Evolutionary conservation across 1,284 basidiomycete species (phyloP), one percentile per base, ranked within the genome.

Genomic region (Trametes sp.): DNA sequence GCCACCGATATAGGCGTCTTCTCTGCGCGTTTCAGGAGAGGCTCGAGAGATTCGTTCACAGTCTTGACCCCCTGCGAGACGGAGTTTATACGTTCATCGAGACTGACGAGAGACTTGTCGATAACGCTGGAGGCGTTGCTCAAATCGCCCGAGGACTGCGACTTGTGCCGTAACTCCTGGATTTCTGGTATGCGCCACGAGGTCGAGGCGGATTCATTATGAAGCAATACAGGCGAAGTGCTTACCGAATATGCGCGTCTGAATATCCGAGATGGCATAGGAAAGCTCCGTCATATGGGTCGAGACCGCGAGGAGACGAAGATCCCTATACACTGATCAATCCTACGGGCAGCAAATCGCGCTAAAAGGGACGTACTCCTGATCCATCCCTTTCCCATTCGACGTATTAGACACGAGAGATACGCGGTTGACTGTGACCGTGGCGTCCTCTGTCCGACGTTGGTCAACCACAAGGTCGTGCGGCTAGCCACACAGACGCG

Each of bases 201-300:
- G 48, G 46, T 52, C 36, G 24, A 23, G 24, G 29, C 9, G 10
- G 11, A 24, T 38, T 33, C 50, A 62, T 44, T 41, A n/a, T n/a
- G n/a, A 35, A 57, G n/a, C 53, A 54, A 31, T 58, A 35, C 51
- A 26, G 55, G 45, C 36, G 31, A 50, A 59, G 57, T 64, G 65
- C 84, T 64, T 74, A 93, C 92, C 92, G 71, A 94, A 94, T 73
- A 94, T 93, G 72, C 92, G 88, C 59, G 92, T 92, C 75, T 94
- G 91, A 42, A 94, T 92, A 75, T 94, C 92, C 29, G 91, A 92
- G 65, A 94, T 88, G 69, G 84, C 85, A 73, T 92, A 94, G 5
- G 89, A 90, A 45, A 93, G 82, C 73, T 94, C 92, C 14, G 92
- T 93, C 71, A 94, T 91, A 71, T 89, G 88, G 0, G 90, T 90